Base-by-base conservation (phyloP, 1,284 basidiomycete genomes). In the Fomitopsis palustris region DNA sequence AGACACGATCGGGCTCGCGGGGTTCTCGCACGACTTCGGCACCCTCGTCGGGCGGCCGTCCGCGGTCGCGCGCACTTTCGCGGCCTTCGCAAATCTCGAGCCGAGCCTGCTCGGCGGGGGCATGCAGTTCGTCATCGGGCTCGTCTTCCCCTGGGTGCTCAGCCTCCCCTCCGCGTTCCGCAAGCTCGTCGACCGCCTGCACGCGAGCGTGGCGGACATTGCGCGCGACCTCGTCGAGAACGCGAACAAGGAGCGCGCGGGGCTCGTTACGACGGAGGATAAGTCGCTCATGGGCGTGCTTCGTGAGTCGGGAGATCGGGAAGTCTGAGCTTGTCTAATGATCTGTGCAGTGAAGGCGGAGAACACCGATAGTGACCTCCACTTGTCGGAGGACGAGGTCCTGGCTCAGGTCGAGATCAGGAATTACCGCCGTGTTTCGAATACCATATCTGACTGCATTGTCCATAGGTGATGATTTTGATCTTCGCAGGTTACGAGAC, bases 361-460 rank as follows among this genome's bases (percentile, higher is more conserved):
- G 67, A 71, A 66, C 53, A 65, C 70, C 1, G 73, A 72, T 27
- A 70, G 75, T 0, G 73, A 72, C 21, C 67, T 82, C 53, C 75
- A 74, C 43, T 78, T 92, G 77, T 79, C 83, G 2, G 78, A 84
- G 54, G 83, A 85, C 21, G 92, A 93, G 67, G 82, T 92, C 19
- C 64, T 86, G 43, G 84, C 87, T 0, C 84, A 87, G 74, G 75
- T 72, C 56, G 61, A 42, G 21, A 10, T 55, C 9, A 31, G 5
- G 27, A 33, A 38, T 39, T 39, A 3, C 31, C 29, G 38, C 1
- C 27, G 17, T 21, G 17, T 27, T 19, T 21, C 31, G 21, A 43
- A 14, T n/a, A n/a, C n/a, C n/a, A 17, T 39, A 43, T 49, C 51
- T 56, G 21, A 19, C 31, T 17, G 9, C 21, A 23, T 10, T n/a